Percentiles rank a stretch among this genome's conserved stretches.
Conservation (phyloP, 1,284 basidiomycete species). For the Cryptococcus sp. region DNA sequence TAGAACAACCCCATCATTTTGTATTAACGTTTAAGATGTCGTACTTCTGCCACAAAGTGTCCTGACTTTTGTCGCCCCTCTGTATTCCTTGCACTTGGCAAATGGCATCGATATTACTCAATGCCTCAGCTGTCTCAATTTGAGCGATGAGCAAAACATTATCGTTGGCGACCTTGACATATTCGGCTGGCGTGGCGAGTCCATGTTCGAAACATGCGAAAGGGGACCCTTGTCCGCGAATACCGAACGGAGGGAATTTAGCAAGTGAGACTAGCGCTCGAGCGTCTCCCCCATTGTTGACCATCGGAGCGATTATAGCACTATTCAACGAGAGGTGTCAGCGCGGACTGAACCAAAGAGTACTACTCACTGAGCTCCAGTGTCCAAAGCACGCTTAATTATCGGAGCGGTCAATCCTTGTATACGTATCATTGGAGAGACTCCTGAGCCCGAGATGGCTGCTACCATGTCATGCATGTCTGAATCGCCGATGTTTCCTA, state of each 20-base stretch:
- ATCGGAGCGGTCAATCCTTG: slow-evolving; percentile 26
- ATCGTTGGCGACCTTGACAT: slow-evolving; percentile 36
- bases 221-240: slow-evolving; percentile 41
- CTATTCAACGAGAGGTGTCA: slow-evolving; percentile 21
- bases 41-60: too few relatives aligned
- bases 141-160: slow-evolving; percentile 34
- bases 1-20: too few relatives aligned
- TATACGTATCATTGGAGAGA: slow-evolving; percentile 36
- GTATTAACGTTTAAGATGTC: too few relatives aligned
- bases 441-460: slow-evolving; percentile 31
- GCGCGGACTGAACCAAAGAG: not conserved
- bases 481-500: slow-evolving; percentile 37
- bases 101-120: slow-evolving; percentile 42
- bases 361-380: slow-evolving; percentile 45
- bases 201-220: slow-evolving; percentile 36
- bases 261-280: slow-evolving; percentile 28
- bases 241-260: slow-evolving; percentile 41
- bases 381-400: slow-evolving; percentile 42
- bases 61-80: too few relatives aligned
- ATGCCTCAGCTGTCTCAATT: slow-evolving; percentile 38
- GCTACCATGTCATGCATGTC: slow-evolving; percentile 40
- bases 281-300: slow-evolving; percentile 40
- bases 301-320: slow-evolving; percentile 39
- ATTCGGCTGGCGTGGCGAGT: slow-evolving; percentile 32
- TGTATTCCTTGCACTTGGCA: slow-evolving; percentile 31